Evolutionary conservation across 176 grass and related monocot species (phyloP).

Genomic region (Avena eriantha): DNA sequence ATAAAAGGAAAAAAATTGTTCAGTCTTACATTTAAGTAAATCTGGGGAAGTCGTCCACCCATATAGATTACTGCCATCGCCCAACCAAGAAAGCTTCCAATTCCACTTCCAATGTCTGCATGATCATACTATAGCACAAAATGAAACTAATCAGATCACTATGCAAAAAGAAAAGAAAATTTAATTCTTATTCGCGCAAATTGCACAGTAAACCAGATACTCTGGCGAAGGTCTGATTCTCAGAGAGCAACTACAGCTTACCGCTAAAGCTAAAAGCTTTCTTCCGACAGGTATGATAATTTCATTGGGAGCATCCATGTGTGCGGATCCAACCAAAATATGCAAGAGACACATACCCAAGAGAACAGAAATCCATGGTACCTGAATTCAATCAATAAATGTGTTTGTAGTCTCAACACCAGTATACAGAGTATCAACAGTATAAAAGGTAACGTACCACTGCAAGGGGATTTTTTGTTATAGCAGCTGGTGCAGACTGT

Average conservation of each 20-base stretch:
- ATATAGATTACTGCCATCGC: conserved; percentile 82
- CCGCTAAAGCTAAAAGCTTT: conserved; percentile 72
- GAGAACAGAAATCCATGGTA: conserved; percentile 67
- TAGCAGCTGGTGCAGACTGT: conserved; percentile 53
- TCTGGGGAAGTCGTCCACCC: conserved; percentile 61
- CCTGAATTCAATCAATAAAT: conserved; percentile 54
- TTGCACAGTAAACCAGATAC: conserved; percentile 7
- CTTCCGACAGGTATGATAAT: conserved; percentile 71
- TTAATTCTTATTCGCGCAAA: conserved; percentile 10
- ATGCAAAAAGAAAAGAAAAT: conserved; percentile 8
- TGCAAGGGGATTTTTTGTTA: conserved; percentile 72
- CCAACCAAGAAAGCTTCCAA: conserved; percentile 93
- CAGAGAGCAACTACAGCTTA: conserved; percentile 46
- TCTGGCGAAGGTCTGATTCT: conserved; percentile 1
- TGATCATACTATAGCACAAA: conserved; percentile 36
- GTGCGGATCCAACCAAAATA: conserved; percentile 48
- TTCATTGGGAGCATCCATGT: conserved; percentile 51
- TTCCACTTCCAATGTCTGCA: conserved; percentile 51
- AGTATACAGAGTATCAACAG: conserved; percentile 26
- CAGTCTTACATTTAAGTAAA: conserved; percentile 84
- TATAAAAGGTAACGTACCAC: conserved; percentile 60
- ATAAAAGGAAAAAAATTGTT: neutral
- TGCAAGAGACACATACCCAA: conserved; percentile 54
- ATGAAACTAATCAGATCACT: conserved; percentile 34
- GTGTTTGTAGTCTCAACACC: conserved; percentile 6